Conservation (phyloP, 2,329 filamentous ascomycete species). For the Penicillium capsulatum region DNA sequence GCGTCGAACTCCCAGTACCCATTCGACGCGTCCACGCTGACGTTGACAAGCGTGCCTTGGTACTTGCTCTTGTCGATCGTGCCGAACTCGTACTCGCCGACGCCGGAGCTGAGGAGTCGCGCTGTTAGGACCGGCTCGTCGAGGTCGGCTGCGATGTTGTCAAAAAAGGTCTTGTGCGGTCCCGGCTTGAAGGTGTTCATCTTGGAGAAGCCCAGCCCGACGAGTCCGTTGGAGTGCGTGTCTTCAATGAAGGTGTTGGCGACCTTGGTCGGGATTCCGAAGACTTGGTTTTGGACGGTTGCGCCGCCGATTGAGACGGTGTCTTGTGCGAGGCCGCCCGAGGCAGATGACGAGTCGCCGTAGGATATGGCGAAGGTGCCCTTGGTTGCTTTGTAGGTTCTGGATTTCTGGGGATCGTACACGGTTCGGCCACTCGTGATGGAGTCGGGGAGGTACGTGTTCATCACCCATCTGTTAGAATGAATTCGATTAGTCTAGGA, state of each 20-base stretch:
- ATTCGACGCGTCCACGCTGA: conserved; percentile 55
- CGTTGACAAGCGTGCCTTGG: conserved; percentile 58
- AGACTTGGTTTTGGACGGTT: conserved; percentile 57
- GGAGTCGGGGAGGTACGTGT: conserved; percentile 50
- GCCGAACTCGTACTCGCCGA: conserved; percentile 71
- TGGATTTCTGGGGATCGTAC: conserved; percentile 53
- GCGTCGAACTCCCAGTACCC: conserved; percentile 69
- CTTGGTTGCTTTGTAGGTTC: conserved; percentile 46
- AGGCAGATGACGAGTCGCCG: conserved; percentile 61
- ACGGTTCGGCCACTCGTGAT: conserved; percentile 51
- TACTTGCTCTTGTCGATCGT: conserved; percentile 62
- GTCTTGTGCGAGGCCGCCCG: conserved; percentile 63
- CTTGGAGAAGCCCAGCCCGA: conserved; percentile 63
- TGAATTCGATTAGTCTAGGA: not conserved
- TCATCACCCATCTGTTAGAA: conserved; percentile 62
- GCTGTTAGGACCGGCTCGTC: conserved; percentile 67
- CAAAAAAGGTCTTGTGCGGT: conserved; percentile 68
- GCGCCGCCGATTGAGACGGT: conserved; percentile 64
- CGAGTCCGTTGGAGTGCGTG: conserved; percentile 61
- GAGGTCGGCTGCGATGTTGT: conserved; percentile 61
- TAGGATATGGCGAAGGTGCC: conserved; percentile 62
- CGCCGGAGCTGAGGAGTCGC: conserved; percentile 56
- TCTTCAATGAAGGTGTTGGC: conserved; percentile 57
- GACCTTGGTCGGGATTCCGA: conserved; percentile 61
- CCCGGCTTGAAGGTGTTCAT: conserved; percentile 63